Evolutionary conservation across 2,329 filamentous ascomycete species (phyloP), one percentile per base, ranked within the genome.

Genomic region (Fusarium longipes): DNA sequence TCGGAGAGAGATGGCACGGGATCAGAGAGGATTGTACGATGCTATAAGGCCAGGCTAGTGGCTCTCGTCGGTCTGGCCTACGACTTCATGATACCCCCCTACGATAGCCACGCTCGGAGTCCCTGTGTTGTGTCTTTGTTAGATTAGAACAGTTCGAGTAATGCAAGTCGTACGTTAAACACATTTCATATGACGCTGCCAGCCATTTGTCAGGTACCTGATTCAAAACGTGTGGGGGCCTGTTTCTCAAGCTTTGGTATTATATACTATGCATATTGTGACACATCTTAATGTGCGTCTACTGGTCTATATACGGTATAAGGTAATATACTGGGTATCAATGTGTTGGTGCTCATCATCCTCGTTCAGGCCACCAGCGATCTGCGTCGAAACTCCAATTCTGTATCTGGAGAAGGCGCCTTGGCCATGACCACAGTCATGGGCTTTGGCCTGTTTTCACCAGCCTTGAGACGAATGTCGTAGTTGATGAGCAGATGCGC

Each of bases 401-500:
- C 77, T 0, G 75, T 77, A 17, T 81, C 76, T 6, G 76, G 82
- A 77, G 67, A 78, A 32, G 69, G 79, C 39, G 74, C 80, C 73
- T 81, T 84, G 73, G 65, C 80, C 78, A 75, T 82, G 64, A 76
- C 76, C 68, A 75, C 70, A 48, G 73, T 75, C 75, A 77, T 82
- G 35, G 71, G 74, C 70, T 73, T 75, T 39, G 81, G 81, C 48
- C 81, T 68, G n/a, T 62, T 57, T 58, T 79, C 74, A 20, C 81
- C 81, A 7, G 76, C 68, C 63, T 77, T 76, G 8, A 82, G 73
- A 38, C 76, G 75, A 32, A 81, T 74, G 27, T 83, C 81, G 57
- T 81, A 83, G 61, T 77, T 75, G 45, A 82, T 73, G n/a, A 83
- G 68, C 35, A 81, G 75, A 58, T 78, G 77, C 0, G 79, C 77